Evolutionary conservation across 257 asterid species (phyloP), one percentile per base, ranked within the genome.

Genomic region (Fraxinus quadrangulata): DNA sequence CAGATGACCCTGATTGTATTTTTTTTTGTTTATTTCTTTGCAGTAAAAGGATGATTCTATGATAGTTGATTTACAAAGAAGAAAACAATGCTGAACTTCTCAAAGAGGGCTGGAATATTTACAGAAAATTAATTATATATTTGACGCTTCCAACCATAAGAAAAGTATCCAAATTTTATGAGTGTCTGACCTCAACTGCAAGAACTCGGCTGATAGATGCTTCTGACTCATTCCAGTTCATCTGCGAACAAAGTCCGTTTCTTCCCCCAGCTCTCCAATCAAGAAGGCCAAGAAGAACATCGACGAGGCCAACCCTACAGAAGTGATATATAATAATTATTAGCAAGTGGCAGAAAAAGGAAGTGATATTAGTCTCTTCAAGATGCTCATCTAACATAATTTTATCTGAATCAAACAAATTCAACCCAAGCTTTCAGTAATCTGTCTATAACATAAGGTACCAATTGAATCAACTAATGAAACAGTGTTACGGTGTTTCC

Each of bases 221-320:
- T 90, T 95, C 99, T 39, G 99, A 95, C 86, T 95, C 99, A 71
- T 95, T 95, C 99, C 98, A 95, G 79, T 95, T 93, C 99, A 95
- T 93, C 86, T 91, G 97, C 4, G 93, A 84, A 84, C 85, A 83
- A 75, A 91, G 90, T 72, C 94, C 92, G 83, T 86, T 91, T 84
- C 91, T 88, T 76, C 96, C 97, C 85, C 97, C 98, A 79, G 99
- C 92, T 87, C 97, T 91, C 99, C 99, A 93, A 87, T 95, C 99
- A 80, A 95, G 99, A 87, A 95, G 95, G 72, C 97, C 99, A 79
- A 95, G 98, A 85, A 95, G 97, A 81, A 95, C 95, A 80, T 95
- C 96, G 83, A 95, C 98, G 76, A 95, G 99, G 67, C 99, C 99
- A 84, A 90, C 98, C 98, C 99, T 95, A 69, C 80, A 83, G 63